phyloP scores from a whole-genome alignment of 202 grass and related monocot genomes.

The Cymbopogon flexuosus region DNA sequence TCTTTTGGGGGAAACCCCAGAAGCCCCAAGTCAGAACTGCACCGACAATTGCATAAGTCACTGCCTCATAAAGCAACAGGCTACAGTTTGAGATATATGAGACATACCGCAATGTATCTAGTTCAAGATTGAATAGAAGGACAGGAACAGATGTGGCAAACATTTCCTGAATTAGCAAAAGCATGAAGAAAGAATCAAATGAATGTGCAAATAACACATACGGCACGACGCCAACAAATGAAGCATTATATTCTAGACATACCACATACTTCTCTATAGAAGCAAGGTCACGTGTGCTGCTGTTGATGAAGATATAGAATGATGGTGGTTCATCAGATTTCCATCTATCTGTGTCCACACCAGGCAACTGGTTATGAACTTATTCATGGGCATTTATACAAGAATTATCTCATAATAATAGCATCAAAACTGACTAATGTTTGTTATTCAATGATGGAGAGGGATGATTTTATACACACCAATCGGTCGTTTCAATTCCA shows the following conservation, averaged over 20 bases:
- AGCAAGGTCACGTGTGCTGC: conserved; percentile 84
- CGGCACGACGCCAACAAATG: not conserved
- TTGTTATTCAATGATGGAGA: not conserved
- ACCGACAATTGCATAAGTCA: conserved; percentile 21
- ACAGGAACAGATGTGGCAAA: conserved; percentile 62
- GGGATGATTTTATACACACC: not conserved
- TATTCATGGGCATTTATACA: not conserved
- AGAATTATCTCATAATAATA: not conserved
- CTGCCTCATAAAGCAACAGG: not conserved
- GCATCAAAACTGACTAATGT: not conserved
- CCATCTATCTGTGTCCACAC: conserved; percentile 60
- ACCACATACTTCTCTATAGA: conserved; percentile 95
- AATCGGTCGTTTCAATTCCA: not conserved
- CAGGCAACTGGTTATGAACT: conserved; percentile 23
- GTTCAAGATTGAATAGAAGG: conserved; percentile 94
- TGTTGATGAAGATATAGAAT: conserved; percentile 91
- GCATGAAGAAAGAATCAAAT: not conserved
- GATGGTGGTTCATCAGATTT: conserved; percentile 66
- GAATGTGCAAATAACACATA: not conserved
- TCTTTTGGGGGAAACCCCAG: conserved; percentile 89
- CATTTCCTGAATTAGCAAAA: conserved; percentile 55
- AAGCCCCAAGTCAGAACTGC: conserved; percentile 89
- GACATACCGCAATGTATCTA: conserved; percentile 83
- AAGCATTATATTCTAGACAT: conserved; percentile 39
- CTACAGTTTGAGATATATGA: conserved; percentile 16